Percentiles rank a stretch among this genome's conserved stretches.
Conservation (phyloP, 495 filamentous ascomycete species). For the Aspergillus homomorphus region DNA sequence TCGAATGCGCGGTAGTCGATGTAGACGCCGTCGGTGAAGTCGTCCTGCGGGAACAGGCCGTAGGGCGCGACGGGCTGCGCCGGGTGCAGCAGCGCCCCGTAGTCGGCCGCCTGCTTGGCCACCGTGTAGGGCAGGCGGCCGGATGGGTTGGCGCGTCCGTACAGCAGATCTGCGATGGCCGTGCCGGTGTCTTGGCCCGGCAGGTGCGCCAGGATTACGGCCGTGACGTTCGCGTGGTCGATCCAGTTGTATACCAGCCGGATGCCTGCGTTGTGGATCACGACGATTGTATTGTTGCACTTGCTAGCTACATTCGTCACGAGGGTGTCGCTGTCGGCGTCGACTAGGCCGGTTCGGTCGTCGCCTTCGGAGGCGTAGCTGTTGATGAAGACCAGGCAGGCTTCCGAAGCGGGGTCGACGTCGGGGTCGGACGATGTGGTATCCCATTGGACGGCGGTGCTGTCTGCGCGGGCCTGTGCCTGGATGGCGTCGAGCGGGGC, state of each 20-base stretch:
- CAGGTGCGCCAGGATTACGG: constrained; percentile 70
- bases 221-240: constrained; percentile 61
- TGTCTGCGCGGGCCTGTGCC: constrained; percentile 45
- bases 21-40: constrained; percentile 61
- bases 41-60: constrained; percentile 60
- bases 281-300: constrained; percentile 55
- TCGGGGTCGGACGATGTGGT: constrained; percentile 41
- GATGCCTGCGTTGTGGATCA: constrained; percentile 44
- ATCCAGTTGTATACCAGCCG: constrained; percentile 43
- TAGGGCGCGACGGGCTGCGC: constrained; percentile 48
- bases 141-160: constrained; percentile 67
- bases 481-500: constrained; percentile 55
- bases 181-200: constrained; percentile 79
- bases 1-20: constrained; percentile 70
- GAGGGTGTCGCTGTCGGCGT: constrained; percentile 49
- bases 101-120: constrained; percentile 66
- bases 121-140: constrained; percentile 82
- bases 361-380: constrained; percentile 56
- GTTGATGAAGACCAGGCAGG: constrained; percentile 63
- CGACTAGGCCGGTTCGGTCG: constrained; percentile 22
- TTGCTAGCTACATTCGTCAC: constrained; percentile 54
- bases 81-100: constrained; percentile 56
- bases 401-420: constrained; percentile 44
- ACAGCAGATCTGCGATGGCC: constrained; percentile 68
- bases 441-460: constrained; percentile 38